These are phyloP conservation scores for Puccinellia tenuiflora DNA, from an alignment of 176 grass and related monocot species.

Conservation along the genomic window DNA sequence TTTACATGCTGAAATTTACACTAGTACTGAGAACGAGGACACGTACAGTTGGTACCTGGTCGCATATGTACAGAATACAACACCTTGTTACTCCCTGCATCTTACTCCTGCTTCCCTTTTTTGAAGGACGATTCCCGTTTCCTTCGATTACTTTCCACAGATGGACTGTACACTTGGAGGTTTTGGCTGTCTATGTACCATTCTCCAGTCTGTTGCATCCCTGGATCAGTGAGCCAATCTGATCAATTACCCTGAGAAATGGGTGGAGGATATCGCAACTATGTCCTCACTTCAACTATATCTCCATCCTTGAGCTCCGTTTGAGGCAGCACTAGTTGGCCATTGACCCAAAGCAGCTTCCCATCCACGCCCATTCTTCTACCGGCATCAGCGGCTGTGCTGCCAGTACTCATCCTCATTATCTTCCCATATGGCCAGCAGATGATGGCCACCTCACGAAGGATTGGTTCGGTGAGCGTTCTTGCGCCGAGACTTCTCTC, in stretches of 20 bases:
- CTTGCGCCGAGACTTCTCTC: constrained; percentile 47
- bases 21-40: neutral
- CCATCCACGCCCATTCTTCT: constrained; percentile 87
- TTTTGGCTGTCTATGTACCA: constrained; percentile 6
- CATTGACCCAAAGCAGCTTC: constrained; percentile 74
- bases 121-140: neutral
- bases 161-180: constrained; percentile 40
- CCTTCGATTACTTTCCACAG: constrained; percentile 26
- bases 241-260: neutral
- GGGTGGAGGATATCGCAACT: constrained; percentile 14
- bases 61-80: constrained; percentile 27
- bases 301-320: constrained; percentile 93
- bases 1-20: constrained; percentile 26
- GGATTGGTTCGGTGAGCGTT: constrained; percentile 27
- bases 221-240: neutral
- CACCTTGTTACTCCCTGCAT: constrained; percentile 8
- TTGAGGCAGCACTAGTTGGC: constrained; percentile 73
- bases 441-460: constrained; percentile 78
- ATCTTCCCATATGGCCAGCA: constrained; percentile 85
- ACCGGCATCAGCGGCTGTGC: constrained; percentile 83
- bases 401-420: constrained; percentile 81
- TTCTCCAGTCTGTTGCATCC: constrained; percentile 12
- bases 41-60: constrained; percentile 10
- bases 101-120: neutral
- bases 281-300: constrained; percentile 91